Evolutionary conservation across 331 rosid genomes (phyloP).

Genomic region (Quercus tomentella): DNA sequence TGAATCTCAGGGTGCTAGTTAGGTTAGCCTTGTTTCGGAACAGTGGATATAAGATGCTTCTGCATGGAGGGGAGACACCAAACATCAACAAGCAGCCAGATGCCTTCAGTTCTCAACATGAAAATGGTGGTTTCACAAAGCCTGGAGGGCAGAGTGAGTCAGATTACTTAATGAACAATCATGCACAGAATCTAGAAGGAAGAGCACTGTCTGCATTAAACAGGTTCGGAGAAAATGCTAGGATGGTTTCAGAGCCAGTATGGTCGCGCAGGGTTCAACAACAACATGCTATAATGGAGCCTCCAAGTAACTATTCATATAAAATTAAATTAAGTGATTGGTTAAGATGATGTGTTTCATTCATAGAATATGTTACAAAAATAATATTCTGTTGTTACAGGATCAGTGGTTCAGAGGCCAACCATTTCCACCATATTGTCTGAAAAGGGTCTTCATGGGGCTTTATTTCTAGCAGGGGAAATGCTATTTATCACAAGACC

Average conservation of each 20-base stretch:
- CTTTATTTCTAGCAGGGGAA: constrained; percentile 63
- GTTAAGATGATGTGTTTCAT: neutral
- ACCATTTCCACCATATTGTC: constrained; percentile 58
- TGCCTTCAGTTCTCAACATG: constrained; percentile 32
- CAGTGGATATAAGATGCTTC: constrained; percentile 88
- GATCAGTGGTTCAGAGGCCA: constrained; percentile 45
- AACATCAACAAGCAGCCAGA: constrained; percentile 38
- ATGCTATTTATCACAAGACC: constrained; percentile 74
- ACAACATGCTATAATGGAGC: constrained; percentile 55
- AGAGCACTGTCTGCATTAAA: constrained; percentile 81
- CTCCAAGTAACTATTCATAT: constrained; percentile 41
- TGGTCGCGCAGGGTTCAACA: constrained; percentile 58
- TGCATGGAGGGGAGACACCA: constrained; percentile 77
- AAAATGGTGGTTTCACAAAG: constrained; percentile 21
- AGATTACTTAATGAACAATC: constrained; percentile 34
- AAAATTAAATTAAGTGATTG: neutral
- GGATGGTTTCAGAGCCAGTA: constrained; percentile 44
- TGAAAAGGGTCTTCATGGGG: constrained; percentile 68
- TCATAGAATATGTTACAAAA: constrained; percentile 12
- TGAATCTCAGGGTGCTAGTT: constrained; percentile 64
- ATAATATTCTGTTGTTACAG: constrained; percentile 35
- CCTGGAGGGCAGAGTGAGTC: constrained; percentile 36
- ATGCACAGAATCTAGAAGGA: constrained; percentile 61
- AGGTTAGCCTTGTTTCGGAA: constrained; percentile 77
- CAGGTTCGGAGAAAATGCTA: constrained; percentile 79